These are phyloP conservation scores for Podaxis mareebaensis DNA, from an alignment of 768 basidiomycete species.

Conservation along the genomic window DNA sequence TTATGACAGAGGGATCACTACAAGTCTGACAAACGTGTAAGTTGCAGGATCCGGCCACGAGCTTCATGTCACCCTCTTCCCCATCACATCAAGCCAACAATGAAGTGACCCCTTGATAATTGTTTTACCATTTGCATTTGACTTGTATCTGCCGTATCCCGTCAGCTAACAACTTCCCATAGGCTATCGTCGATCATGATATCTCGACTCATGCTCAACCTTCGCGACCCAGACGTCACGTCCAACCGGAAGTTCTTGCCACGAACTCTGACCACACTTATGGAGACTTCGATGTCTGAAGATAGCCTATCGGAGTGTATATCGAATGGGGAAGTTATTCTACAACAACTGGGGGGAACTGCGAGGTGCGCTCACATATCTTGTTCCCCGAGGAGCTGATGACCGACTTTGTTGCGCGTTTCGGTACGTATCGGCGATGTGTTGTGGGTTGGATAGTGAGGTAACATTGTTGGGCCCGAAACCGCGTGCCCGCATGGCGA, in stretches of 20 bases:
- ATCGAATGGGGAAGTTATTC: conserved; percentile 1
- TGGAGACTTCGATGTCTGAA: neutral
- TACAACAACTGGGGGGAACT: conserved; percentile 7
- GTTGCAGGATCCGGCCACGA: neutral
- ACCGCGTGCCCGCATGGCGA: neutral
- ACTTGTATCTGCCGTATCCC: neutral
- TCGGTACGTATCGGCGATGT: neutral
- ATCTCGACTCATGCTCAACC: conserved; percentile 33
- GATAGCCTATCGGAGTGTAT: neutral
- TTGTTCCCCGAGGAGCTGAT: neutral
- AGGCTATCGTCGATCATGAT: conserved; percentile 33
- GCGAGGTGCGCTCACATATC: neutral
- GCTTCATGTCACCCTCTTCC: neutral
- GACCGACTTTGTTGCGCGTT: neutral
- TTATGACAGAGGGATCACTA: conserved; percentile 23
- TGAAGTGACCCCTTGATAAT: neutral
- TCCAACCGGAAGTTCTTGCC: conserved; percentile 4
- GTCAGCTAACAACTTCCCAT: neutral
- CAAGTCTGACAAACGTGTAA: conserved; percentile 32
- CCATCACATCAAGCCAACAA: neutral
- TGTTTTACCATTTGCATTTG: too few relatives aligned
- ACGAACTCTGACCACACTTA: neutral
- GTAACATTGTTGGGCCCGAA: conserved; percentile 2
- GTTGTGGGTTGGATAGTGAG: neutral
- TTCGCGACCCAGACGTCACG: conserved; percentile 28